A percentile compares a stretch with the other conserved stretches of the same genome.
Conservation (phyloP, 371 early-diverging fungal genomes). For the Smittium culicis region DNA sequence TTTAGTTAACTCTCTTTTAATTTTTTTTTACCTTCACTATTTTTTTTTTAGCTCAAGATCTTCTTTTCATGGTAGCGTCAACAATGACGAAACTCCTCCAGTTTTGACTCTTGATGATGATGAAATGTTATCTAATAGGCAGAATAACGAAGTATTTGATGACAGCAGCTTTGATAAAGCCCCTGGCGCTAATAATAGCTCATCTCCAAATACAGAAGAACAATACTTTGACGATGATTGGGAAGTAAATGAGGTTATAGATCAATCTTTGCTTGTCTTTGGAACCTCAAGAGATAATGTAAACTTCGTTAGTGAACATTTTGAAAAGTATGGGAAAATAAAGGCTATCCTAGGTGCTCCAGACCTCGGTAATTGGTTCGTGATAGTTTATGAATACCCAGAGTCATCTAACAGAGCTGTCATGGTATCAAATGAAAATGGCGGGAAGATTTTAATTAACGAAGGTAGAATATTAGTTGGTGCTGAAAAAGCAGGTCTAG, state of each 20-base stretch:
- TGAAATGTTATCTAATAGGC: not conserved
- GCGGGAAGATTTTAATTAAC: slow-evolving; percentile 1
- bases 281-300: not conserved
- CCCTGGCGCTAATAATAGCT: not conserved
- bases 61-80: slow-evolving; percentile 2
- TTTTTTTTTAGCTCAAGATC: not conserved
- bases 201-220: not conserved
- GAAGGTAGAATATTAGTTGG: slow-evolving; percentile 1
- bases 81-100: slow-evolving; percentile 4
- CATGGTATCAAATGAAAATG: no score
- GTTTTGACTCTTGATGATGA: slow-evolving; percentile 1
- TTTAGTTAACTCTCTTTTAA: no score
- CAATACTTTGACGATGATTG: not conserved
- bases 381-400: not conserved
- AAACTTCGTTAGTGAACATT: not conserved
- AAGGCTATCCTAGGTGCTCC: slow-evolving; percentile 1
- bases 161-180: not conserved
- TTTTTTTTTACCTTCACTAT: not conserved
- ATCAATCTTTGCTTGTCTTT: not conserved
- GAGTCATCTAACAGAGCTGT: not conserved
- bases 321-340: not conserved
- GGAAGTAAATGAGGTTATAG: not conserved
- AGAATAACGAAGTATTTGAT: not conserved
- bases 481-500: not conserved
- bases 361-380: not conserved